phyloP scores from a whole-genome alignment of 139 green algal species.

The Micractinium conductrix region DNA sequence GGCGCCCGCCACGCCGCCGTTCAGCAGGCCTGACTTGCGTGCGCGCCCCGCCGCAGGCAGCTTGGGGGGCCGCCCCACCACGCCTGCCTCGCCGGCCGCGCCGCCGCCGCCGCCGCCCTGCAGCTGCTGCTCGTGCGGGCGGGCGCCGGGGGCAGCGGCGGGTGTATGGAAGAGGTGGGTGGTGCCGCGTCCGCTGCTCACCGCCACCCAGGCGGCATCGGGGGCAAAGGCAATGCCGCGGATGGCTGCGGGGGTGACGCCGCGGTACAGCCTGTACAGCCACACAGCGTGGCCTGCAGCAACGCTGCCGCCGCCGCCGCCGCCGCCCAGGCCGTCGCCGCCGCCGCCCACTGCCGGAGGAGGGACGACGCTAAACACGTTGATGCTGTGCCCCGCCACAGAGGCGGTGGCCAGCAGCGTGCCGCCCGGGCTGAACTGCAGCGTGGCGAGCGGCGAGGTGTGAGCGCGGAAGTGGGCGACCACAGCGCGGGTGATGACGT shows the following conservation, averaged over 20 bases:
- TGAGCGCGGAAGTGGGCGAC: conserved; percentile 70
- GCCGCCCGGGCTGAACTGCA: conserved; percentile 65
- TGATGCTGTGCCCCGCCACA: conserved; percentile 62
- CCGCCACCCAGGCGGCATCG: conserved; percentile 55
- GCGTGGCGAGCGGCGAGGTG: conserved; percentile 45
- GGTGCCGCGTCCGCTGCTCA: conserved; percentile 57
- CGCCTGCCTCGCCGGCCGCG: background rate
- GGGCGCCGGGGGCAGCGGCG: conserved; percentile 25
- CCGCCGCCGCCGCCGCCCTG: background rate
- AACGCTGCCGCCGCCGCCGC: background rate
- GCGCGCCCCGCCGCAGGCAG: conserved; percentile 14
- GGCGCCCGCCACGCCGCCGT: conserved; percentile 39
- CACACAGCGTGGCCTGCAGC: conserved; percentile 13
- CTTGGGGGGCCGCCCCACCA: conserved; percentile 16
- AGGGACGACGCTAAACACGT: conserved; percentile 51
- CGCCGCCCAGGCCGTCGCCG: background rate
- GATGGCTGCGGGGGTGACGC: conserved; percentile 72
- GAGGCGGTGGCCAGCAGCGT: conserved; percentile 68
- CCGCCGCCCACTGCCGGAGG: background rate
- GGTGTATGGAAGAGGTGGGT: conserved; percentile 60
- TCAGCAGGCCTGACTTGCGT: conserved; percentile 31
- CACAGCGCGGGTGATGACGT: conserved; percentile 50
- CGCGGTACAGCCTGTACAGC: conserved; percentile 65
- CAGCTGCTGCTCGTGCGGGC: background rate
- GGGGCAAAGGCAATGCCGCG: conserved; percentile 61